Evolutionary conservation across 108 stramenopile genomes (phyloP), one percentile per base, ranked within the genome.

Genomic region (Bacterosira constricta): DNA sequence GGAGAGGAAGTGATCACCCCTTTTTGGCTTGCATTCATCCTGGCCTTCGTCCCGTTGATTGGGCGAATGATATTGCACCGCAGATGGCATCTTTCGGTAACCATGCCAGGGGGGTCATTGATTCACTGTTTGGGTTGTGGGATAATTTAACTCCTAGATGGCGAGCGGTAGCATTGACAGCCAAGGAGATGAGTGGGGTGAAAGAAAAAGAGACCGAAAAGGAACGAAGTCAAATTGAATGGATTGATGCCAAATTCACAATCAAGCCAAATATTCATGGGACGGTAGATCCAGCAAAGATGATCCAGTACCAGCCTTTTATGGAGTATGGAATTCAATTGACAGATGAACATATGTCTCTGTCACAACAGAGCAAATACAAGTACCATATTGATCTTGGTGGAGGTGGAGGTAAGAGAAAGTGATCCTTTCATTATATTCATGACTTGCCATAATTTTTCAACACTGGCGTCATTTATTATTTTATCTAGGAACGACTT

Each of bases 191-290:
- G 37, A 27, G 34, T 0, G 27, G 36, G 46, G 29, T 15, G 45
- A 39, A 29, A 51, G 6, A 27, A 56, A 36, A 38, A 25, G 18
- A 9, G 8, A n/a, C n/a, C n/a, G n/a, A n/a, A n/a, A n/a, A n/a
- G n/a, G 13, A 45, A 26, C 20, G 9, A 1, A 12, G 25, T 30
- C 45, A 31, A 29, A 2, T 60, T 6, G 37, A 63, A 26, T 73
- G 72, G 72, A 73, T 73, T 34, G 41, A 73, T 66, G 72, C 62
- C 8, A 66, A 57, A 39, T 73, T 73, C 31, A 61, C 57, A 32
- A 21, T 61, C 47, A 61, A 61, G 51, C 29, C 57, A 3, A 17
- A 26, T 0, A 54, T 69, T 17, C 46, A 54, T 26, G 52, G 52
- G 3, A 12, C 52, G 25, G 0, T 27, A 13, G 41, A 55, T 27